Conservation (phyloP, 768 basidiomycete species). For the Tubosaeta brunneosetosa region DNA sequence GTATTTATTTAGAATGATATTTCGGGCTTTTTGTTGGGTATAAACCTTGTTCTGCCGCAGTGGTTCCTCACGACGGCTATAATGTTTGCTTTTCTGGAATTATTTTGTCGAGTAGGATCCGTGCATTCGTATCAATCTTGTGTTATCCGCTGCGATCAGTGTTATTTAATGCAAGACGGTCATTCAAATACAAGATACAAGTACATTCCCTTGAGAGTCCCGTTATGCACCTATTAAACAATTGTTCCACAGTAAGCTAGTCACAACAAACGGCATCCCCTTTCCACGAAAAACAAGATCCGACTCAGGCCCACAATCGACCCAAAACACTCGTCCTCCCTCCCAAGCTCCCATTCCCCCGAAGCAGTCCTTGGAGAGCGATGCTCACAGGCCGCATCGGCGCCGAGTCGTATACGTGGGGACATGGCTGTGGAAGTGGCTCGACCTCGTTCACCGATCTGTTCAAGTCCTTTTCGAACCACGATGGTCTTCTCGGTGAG, state of each 20-base stretch:
- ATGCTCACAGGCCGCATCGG: conserved; percentile 73
- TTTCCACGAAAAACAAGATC: background rate
- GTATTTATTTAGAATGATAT: background rate
- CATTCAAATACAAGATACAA: background rate
- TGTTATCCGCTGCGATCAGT: background rate
- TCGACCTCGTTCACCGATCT: conserved; percentile 42
- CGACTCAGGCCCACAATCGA: conserved; percentile 42
- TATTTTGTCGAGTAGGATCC: too few relatives aligned
- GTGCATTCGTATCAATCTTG: too few relatives aligned
- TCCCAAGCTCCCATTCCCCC: conserved; percentile 29
- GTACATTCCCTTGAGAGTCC: background rate
- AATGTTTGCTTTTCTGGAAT: too few relatives aligned
- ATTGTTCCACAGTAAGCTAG: background rate
- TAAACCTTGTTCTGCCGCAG: too few relatives aligned
- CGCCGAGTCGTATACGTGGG: conserved; percentile 73
- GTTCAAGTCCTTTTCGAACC: conserved; percentile 71
- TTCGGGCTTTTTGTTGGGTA: background rate
- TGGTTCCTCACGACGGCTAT: too few relatives aligned
- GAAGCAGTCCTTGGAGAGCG: conserved; percentile 63
- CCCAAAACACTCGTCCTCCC: conserved; percentile 51
- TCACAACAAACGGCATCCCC: background rate
- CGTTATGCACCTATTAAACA: background rate
- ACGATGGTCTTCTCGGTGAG: conserved; percentile 59
- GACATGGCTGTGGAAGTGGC: conserved; percentile 65
- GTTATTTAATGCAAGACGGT: background rate